Base-by-base conservation (phyloP, 2,329 filamentous ascomycete species). In the Aspergillus pseudoterreus region DNA sequence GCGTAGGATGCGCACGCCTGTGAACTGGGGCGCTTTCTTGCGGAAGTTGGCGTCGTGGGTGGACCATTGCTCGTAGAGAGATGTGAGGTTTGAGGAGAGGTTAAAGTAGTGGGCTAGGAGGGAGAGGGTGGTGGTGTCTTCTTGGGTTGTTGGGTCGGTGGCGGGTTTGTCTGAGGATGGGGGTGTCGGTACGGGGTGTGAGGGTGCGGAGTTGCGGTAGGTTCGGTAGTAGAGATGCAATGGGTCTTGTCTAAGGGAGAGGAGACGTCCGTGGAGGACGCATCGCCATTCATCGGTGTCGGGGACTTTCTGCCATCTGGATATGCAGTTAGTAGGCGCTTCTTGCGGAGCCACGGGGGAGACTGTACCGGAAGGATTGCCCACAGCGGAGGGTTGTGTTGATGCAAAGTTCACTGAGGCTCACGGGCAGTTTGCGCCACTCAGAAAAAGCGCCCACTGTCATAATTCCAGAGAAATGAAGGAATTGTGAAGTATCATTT, bases 381-480 rank as follows among this genome's bases (percentile, higher is more conserved):
- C 94, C 94, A 69, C 94, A 99, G 56, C 92, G 86, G 32, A 99
- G 77, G 0, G 91, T 96, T 0, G 92, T 99, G 63, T 96, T 90
- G 59, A 99, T 91, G 68, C 90, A 96, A 4, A 99, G 82, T 68
- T 99, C 94, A 4, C 85, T 82, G 32, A 96, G 75, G 54, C 80
- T 88, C 38, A 96, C 76, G 21, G 94, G 91, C 60, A 99, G 75
- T 75, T 89, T 95, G 58, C 84, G 84, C 94, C 94, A 99, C 67
- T 90, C 87, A 14, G 85, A 79, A n/a, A 83, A 76, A 27, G 78
- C 79, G 45, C 69, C 69, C 45, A 71, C 50, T 42, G 75, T 66
- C 72, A 75, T 70, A 44, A 21, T 60, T 21, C 22, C 22, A 43
- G 43, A 48, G 49, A 44, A 50, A 38, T 38, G 6, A 17, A 3